A percentile compares a stretch with the other conserved stretches of the same genome.
phyloP scores from a whole-genome alignment of 805 yeast species.

The Candida xyloterini region DNA sequence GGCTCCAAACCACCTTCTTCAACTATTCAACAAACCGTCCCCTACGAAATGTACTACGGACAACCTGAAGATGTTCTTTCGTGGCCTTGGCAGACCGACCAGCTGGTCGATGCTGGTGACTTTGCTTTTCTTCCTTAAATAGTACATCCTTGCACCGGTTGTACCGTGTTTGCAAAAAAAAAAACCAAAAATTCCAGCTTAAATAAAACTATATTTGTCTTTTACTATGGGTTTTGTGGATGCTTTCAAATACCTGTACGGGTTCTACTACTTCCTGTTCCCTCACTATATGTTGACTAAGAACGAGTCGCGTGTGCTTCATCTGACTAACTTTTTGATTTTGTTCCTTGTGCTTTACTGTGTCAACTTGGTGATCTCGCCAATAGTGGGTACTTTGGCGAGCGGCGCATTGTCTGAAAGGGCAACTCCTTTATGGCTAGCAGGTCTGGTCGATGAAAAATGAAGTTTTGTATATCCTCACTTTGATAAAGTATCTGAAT shows the following conservation, averaged over 20 bases:
- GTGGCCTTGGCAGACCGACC: constrained; percentile 11
- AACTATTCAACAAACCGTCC: not conserved
- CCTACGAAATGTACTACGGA: constrained; percentile 3
- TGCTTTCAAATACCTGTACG: constrained; percentile 20
- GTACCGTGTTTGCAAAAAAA: no score
- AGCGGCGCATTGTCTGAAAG: not conserved
- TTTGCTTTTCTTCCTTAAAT: constrained; percentile 7
- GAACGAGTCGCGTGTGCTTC: constrained; percentile 35
- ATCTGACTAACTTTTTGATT: constrained; percentile 14
- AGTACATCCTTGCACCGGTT: constrained; percentile 5
- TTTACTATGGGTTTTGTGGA: constrained; percentile 8
- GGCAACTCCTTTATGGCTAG: constrained; percentile 1
- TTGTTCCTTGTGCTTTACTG: constrained; percentile 14
- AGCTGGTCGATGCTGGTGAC: constrained; percentile 8
- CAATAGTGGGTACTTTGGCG: constrained; percentile 9
- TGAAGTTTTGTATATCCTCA: not conserved
- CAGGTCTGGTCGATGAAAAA: constrained; percentile 3
- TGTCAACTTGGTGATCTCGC: constrained; percentile 14
- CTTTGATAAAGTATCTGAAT: not conserved
- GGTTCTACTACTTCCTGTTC: constrained; percentile 40
- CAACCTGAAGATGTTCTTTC: constrained; percentile 8
- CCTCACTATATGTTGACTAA: constrained; percentile 50
- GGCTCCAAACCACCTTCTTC: constrained; percentile 8
- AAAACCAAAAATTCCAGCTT: no score
- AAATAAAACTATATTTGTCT: not conserved